phyloP scores from a whole-genome alignment of 2,329 filamentous ascomycete genomes.

The Paecilomyces dactylethromorphus region DNA sequence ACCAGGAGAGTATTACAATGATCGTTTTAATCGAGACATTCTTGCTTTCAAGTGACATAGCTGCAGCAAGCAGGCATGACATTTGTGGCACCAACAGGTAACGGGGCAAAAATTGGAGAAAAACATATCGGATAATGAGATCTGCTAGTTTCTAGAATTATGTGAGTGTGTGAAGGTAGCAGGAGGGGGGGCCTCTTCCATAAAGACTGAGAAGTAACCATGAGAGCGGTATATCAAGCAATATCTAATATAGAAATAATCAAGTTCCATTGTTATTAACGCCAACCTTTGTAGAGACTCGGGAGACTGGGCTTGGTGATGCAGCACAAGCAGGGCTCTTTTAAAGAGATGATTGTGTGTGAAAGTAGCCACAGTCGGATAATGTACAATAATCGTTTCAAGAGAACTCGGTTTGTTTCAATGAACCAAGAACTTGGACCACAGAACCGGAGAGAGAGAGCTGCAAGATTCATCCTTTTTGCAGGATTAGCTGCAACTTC shows the following conservation, averaged over 20 bases:
- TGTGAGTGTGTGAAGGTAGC: neutral
- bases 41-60: neutral
- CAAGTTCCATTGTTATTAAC: slow-evolving; percentile 1
- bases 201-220: neutral
- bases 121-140: neutral
- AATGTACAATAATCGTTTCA: neutral
- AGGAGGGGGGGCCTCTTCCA: neutral
- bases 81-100: neutral
- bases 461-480: neutral
- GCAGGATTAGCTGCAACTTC: neutral
- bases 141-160: neutral
- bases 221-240: neutral
- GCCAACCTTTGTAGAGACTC: neutral
- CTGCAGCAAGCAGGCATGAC: neutral
- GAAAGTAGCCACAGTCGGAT: neutral
- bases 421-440: neutral
- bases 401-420: neutral
- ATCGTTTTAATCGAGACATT: slow-evolving; percentile 19
- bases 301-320: neutral
- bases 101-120: neutral
- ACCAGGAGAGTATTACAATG: slow-evolving; percentile 24
- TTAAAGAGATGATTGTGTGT: neutral
- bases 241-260: neutral
- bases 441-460: neutral
- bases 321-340: neutral